These are phyloP conservation scores for Fraxinus nigra DNA, from an alignment of 305 asterid genomes.

Conservation along the genomic window DNA sequence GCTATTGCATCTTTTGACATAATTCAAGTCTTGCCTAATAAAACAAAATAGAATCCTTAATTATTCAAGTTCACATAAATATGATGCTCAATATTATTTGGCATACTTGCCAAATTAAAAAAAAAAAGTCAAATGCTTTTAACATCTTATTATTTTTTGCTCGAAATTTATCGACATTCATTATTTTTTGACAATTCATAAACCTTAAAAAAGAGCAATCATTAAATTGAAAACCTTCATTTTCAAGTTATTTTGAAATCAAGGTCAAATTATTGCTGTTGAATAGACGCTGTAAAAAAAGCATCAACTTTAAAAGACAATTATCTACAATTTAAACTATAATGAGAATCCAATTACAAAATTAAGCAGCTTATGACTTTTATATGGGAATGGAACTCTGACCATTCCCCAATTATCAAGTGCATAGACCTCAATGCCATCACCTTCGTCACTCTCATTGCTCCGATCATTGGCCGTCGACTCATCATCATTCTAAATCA, in stretches of 20 bases:
- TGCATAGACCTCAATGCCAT: conserved; percentile 71
- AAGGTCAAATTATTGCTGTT: not conserved
- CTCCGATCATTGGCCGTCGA: conserved; percentile 44
- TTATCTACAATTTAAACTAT: not conserved
- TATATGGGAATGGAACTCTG: conserved; percentile 82
- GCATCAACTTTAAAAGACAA: conserved; percentile 12
- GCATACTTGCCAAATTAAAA: not conserved
- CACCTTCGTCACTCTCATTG: conserved; percentile 31
- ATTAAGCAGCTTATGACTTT: conserved; percentile 20
- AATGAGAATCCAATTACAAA: conserved; percentile 1
- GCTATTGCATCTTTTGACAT: conserved; percentile 97
- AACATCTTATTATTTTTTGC: not conserved
- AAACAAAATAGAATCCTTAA: conserved; percentile 1
- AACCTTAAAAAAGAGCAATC: not conserved
- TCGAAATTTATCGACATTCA: not conserved
- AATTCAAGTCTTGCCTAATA: conserved; percentile 52
- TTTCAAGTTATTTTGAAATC: not conserved
- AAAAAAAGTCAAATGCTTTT: too few species aligned
- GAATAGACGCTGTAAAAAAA: not conserved
- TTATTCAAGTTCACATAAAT: not conserved
- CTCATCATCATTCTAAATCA: conserved; percentile 55
- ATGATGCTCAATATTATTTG: not conserved
- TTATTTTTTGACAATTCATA: not conserved
- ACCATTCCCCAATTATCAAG: conserved; percentile 96
- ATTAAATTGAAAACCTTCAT: not conserved